Evolutionary conservation across 345 rosid species (phyloP), one percentile per base, ranked within the genome.

Genomic region (Camelina hispida): DNA sequence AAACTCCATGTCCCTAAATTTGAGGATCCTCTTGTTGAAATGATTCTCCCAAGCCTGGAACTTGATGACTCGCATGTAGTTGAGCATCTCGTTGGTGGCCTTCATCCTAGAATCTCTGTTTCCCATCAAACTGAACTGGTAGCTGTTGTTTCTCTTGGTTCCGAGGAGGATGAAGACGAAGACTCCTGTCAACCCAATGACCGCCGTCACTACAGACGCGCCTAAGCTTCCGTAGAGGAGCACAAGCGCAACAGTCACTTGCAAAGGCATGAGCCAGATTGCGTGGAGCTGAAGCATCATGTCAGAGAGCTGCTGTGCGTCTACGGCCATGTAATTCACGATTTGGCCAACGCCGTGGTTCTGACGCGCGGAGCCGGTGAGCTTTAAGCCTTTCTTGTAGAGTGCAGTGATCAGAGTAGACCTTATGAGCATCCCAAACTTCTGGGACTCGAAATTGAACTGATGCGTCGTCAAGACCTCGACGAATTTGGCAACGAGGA

Each of bases 271-370:
- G 67, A 91, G 77, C 98, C 98, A 94, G 46, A 91, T 77, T n/a
- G 95, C 72, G 77, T 94, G 98, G 53, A 94, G 85, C 86, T 91
- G 98, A 28, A 91, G 62, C 93, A 94, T 94, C 97, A 94, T 91
- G 62, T 94, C 98, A 15, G 97, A 91, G 60, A 94, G 93, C 78
- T 94, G 98, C 17, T 94, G 98, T 1, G 97, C 96, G 66, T 94
- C 98, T 4, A 94, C 97, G 28, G 98, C 93, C 98, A 94, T 94
- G 84, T 94, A 94, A 69, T 94, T 94, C 72, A 94, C 98, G 52
- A 91, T 94, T 78, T 91, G 98, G 15, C 98, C 97, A 1, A 94
- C 95, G 9, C 98, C 98, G 55, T 94, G 98, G 67, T 84, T 85
- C 69, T 94, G 97, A 20, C 97, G 88, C 35, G 96, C 93, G 12